A percentile compares a stretch with the other conserved stretches of the same genome.
phyloP scores from a whole-genome alignment of 495 filamentous ascomycete species.

The Lasiosphaeria miniovina region DNA sequence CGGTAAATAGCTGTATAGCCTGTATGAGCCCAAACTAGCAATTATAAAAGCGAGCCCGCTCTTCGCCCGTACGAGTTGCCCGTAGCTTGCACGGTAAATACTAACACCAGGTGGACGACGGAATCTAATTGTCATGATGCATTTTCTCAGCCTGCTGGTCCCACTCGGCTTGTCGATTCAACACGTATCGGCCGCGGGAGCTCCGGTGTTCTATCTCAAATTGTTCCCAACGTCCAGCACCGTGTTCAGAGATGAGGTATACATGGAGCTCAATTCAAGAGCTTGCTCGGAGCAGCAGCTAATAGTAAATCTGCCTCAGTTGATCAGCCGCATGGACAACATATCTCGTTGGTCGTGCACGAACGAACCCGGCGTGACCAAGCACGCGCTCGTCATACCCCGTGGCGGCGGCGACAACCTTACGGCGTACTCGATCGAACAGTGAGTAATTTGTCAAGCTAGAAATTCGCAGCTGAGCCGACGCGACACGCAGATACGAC shows the following conservation, averaged over 20 bases:
- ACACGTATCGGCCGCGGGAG: slow-evolving; percentile 6
- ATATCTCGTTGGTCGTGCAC: slow-evolving; percentile 14
- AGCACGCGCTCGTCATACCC: slow-evolving; percentile 13
- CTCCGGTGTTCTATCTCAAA: slow-evolving; percentile 13
- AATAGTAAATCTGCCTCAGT: slow-evolving; percentile 1
- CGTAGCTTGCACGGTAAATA: not conserved
- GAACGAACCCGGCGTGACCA: slow-evolving; percentile 12
- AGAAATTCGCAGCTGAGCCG: too few species aligned
- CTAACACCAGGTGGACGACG: not conserved
- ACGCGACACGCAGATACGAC: slow-evolving; percentile 5
- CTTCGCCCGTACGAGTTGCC: too few species aligned
- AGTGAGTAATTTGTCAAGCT: not conserved
- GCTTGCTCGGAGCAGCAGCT: not conserved
- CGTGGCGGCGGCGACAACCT: slow-evolving; percentile 15
- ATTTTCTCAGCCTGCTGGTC: not conserved
- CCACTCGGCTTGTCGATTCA: slow-evolving; percentile 3
- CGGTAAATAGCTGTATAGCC: not conserved
- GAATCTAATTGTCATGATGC: slow-evolving; percentile 5
- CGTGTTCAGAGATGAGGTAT: slow-evolving; percentile 12
- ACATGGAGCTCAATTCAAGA: not conserved
- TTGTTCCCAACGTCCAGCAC: slow-evolving; percentile 13
- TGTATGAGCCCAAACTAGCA: not conserved
- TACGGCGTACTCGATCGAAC: slow-evolving; percentile 14
- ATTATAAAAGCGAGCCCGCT: too few species aligned
- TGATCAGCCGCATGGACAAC: slow-evolving; percentile 14